phyloP scores from a whole-genome alignment of 108 stramenopile genomes.

The Mediolabrus comicus region DNA sequence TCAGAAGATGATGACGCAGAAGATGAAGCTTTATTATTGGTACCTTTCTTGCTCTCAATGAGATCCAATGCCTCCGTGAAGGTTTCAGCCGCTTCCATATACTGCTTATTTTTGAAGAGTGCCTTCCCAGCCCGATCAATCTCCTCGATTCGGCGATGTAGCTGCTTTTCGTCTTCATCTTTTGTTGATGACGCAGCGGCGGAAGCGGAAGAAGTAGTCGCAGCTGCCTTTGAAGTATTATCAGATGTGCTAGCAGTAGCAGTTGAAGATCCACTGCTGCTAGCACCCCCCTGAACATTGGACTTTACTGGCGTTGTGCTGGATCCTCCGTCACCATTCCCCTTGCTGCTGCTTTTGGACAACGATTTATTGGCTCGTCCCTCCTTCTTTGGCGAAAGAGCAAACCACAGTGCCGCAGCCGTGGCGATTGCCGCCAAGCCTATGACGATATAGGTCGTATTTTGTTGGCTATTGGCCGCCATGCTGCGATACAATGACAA shows the following conservation, averaged over 20 bases:
- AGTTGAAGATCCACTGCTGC: background rate
- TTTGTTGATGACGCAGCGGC: background rate
- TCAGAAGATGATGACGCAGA: background rate
- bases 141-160: conserved; percentile 78
- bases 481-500: background rate
- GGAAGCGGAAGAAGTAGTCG: conserved; percentile 1
- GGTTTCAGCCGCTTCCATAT: conserved; percentile 73
- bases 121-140: conserved; percentile 85
- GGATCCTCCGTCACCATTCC: background rate
- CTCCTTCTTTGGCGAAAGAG: conserved; percentile 11
- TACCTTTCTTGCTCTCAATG: conserved; percentile 43
- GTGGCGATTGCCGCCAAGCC: conserved; percentile 31
- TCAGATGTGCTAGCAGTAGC: conserved; percentile 6
- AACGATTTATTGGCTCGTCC: conserved; percentile 1
- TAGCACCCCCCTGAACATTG: conserved; percentile 8
- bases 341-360: background rate
- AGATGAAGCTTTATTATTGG: background rate
- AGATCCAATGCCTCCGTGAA: conserved; percentile 82
- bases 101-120: conserved; percentile 80
- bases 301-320: conserved; percentile 39
- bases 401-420: conserved; percentile 28
- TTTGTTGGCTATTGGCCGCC: conserved; percentile 4
- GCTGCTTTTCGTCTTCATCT: conserved; percentile 28
- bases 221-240: conserved; percentile 6
- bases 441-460: conserved; percentile 30